phyloP scores from a whole-genome alignment of 1,284 basidiomycete species.

The Ceratobasidium sp. region DNA sequence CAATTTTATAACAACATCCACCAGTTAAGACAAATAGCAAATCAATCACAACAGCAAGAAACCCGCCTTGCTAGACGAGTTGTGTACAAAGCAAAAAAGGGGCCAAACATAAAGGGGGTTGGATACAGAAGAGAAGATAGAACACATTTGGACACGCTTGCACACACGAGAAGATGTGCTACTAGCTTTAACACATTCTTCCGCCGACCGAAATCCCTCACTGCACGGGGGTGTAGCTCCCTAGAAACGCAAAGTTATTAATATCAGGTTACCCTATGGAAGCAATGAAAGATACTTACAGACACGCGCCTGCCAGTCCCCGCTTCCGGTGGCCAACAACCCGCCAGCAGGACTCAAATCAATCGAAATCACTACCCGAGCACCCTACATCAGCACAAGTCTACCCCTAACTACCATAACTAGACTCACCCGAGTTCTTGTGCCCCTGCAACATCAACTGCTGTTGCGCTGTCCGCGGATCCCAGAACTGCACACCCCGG shows the following conservation, averaged over 20 bases:
- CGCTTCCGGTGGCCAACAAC: conserved; percentile 85
- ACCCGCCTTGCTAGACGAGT: conserved; percentile 4
- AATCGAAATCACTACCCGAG: conserved; percentile 82
- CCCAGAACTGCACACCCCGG: conserved; percentile 90
- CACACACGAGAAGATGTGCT: background rate
- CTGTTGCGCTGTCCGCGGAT: conserved; percentile 74
- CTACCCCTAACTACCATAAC: background rate
- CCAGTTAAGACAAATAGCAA: conserved; percentile 23
- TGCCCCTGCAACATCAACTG: conserved; percentile 90
- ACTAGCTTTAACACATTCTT: no score
- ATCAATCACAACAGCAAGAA: conserved; percentile 31
- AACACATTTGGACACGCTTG: background rate
- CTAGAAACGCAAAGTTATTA: background rate
- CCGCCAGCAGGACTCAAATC: conserved; percentile 80
- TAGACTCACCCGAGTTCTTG: conserved; percentile 77
- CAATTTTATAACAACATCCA: conserved; percentile 12
- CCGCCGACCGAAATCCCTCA: no score
- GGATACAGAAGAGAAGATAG: conserved; percentile 16
- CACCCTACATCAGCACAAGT: conserved; percentile 44
- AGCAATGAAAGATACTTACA: conserved; percentile 62
- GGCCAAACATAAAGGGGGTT: conserved; percentile 7
- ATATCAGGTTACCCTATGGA: background rate
- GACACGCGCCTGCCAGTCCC: conserved; percentile 85
- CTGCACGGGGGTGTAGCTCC: conserved; percentile 44
- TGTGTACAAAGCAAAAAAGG: conserved; percentile 20